Evolutionary conservation across 2,329 filamentous ascomycete genomes (phyloP), one percentile per base, ranked within the genome.

Genomic region (Cytospora mali): DNA sequence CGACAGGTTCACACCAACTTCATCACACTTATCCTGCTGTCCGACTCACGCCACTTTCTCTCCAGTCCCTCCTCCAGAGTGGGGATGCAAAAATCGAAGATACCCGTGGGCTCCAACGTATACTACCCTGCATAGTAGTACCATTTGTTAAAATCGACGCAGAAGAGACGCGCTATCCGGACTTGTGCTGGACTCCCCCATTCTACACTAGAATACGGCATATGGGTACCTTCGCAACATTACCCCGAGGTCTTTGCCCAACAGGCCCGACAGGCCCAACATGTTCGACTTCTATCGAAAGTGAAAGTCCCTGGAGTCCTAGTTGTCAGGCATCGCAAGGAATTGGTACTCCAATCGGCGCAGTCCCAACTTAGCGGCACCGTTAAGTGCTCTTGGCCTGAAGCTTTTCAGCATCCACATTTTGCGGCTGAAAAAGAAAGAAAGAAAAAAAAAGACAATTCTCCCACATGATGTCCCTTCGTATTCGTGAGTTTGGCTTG

Each of bases 31-130:
- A 1, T 28, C 23, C 33, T 28, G 46, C 48, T 52, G 16, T n/a
- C n/a, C n/a, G n/a, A n/a, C 54, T 62, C 58, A 58, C 62, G 55
- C 62, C 58, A 57, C 29, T 39, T 29, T 16, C 14, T 18, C 35
- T 52, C 31, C 6, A 25, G 21, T n/a, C n/a, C n/a, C n/a, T n/a
- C n/a, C 23, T 31, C 21, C 10, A 42, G 31, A 18, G 55, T 35
- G 56, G 23, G 48, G 56, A 18, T 7, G 21, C 39, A 42, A 7
- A 21, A 6, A 10, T 42, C 5, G 39, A 4, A 42, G 10, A 7
- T 21, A n/a, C 39, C 39, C 13, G 14, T 10, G 6, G n/a, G 13
- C 35, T 39, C 13, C 6, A 39, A 16, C 7, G 35, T 18, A 16
- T 18, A 18, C 35, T n/a, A n/a, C n/a, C n/a, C n/a, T n/a, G n/a